A percentile compares a stretch with the other conserved stretches of the same genome.
phyloP scores from a whole-genome alignment of 179 eudicot species.

The Nepenthes alata region DNA sequence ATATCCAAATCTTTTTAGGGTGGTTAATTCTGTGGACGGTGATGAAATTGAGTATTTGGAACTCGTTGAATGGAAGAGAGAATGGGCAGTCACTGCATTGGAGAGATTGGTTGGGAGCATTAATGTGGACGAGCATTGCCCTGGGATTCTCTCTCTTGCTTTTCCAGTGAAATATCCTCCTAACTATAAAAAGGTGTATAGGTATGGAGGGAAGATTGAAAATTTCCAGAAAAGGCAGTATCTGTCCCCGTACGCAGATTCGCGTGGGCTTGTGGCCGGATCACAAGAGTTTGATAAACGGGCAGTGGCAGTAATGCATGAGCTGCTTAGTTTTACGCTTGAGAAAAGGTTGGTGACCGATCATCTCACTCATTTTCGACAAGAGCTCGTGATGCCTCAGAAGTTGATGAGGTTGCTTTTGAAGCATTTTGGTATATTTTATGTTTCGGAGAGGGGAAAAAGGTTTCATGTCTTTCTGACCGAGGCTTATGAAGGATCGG shows the following conservation, averaged over 20 bases:
- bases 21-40: conserved; percentile 46
- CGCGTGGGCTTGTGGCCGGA: conserved; percentile 48
- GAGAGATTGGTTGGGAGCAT: conserved; percentile 39
- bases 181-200: conserved; percentile 50
- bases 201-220: conserved; percentile 51
- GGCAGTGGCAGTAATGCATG: conserved; percentile 88
- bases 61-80: conserved; percentile 64
- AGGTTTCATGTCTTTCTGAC: conserved; percentile 79
- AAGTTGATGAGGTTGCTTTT: conserved; percentile 83
- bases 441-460: conserved; percentile 95
- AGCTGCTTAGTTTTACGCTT: conserved; percentile 75
- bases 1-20: conserved; percentile 53
- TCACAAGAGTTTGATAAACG: conserved; percentile 82
- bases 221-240: conserved; percentile 66
- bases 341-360: conserved; percentile 92
- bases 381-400: conserved; percentile 86
- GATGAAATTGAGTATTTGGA: conserved; percentile 69
- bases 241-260: conserved; percentile 85
- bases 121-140: conserved; percentile 20
- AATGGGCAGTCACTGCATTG: conserved; percentile 78
- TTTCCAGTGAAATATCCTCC: conserved; percentile 75
- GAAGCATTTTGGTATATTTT: conserved; percentile 88
- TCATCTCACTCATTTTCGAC: conserved; percentile 76
- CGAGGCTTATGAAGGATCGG: conserved; percentile 73
- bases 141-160: conserved; percentile 49